A percentile compares a stretch with the other conserved stretches of the same genome.
Evolutionary conservation across 2,329 filamentous ascomycete genomes (phyloP).

Genomic region (Colletotrichum endophyticum): DNA sequence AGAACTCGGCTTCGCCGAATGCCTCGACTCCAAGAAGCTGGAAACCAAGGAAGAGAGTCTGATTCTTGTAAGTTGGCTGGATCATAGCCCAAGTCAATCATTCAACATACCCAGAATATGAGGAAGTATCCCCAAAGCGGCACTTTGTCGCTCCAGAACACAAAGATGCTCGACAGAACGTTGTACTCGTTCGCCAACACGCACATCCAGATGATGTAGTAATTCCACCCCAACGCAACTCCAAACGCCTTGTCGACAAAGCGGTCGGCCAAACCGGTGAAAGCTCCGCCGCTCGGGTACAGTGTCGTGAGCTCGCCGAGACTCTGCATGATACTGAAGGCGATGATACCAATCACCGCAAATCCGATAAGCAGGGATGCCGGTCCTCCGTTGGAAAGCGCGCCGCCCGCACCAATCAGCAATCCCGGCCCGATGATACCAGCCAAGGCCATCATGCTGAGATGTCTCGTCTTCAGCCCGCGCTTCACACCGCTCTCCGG

Average conservation of each 20-base stretch:
- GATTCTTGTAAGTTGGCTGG: neutral
- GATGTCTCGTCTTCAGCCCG: constrained; percentile 70
- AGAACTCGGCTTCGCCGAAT: constrained; percentile 83
- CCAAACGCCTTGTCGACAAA: constrained; percentile 75
- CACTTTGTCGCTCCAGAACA: constrained; percentile 66
- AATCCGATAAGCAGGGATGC: constrained; percentile 78
- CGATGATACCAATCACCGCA: constrained; percentile 72
- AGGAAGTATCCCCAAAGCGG: constrained; percentile 73
- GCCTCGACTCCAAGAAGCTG: constrained; percentile 75
- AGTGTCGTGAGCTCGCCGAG: constrained; percentile 77
- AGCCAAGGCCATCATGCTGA: constrained; percentile 70
- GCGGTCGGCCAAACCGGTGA: constrained; percentile 72
- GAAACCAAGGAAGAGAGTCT: constrained; percentile 66
- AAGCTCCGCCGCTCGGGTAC: constrained; percentile 73
- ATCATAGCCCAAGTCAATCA: neutral
- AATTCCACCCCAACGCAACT: constrained; percentile 74
- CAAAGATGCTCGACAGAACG: constrained; percentile 68
- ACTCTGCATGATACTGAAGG: constrained; percentile 72
- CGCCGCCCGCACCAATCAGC: constrained; percentile 74
- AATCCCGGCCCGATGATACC: constrained; percentile 73
- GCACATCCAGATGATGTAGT: constrained; percentile 70
- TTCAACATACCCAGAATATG: constrained; percentile 67
- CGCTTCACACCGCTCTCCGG: constrained; percentile 70
- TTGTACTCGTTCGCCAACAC: constrained; percentile 77
- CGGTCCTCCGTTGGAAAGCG: constrained; percentile 71